These are phyloP conservation scores for Neocallimastix lanati DNA, from an alignment of 192 early-diverging fungal species.

Conservation along the genomic window DNA sequence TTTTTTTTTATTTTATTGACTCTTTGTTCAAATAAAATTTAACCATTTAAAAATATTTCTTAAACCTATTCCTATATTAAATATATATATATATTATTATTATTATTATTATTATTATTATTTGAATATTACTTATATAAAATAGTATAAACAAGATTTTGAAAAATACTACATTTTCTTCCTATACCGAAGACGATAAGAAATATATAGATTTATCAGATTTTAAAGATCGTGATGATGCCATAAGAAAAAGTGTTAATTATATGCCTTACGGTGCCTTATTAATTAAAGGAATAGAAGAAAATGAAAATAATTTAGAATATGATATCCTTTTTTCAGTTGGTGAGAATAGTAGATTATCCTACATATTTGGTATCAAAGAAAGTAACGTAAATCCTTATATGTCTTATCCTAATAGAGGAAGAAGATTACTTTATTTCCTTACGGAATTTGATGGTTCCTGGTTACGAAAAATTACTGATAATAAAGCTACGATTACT, in stretches of 20 bases:
- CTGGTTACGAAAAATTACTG: background rate
- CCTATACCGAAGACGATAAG: background rate
- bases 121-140: background rate
- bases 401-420: background rate
- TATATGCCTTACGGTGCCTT: background rate
- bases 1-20: too few species aligned
- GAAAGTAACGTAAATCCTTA: background rate
- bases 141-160: background rate
- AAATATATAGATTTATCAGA: background rate
- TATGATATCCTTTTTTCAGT: background rate
- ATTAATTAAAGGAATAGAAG: background rate
- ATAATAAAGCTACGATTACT: slow-evolving; percentile 22
- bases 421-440: background rate
- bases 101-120: too few species aligned
- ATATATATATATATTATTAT: too few species aligned
- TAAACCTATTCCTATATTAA: too few species aligned
- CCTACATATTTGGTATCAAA: background rate
- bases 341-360: background rate
- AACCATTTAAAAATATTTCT: too few species aligned
- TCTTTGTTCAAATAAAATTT: too few species aligned
- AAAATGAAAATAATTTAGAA: background rate
- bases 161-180: background rate
- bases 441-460: background rate
- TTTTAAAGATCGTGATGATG: background rate
- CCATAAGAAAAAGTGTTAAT: background rate